Evolutionary conservation across 2,329 filamentous ascomycete genomes (phyloP).

Genomic region (Metarhizium robertsii): DNA sequence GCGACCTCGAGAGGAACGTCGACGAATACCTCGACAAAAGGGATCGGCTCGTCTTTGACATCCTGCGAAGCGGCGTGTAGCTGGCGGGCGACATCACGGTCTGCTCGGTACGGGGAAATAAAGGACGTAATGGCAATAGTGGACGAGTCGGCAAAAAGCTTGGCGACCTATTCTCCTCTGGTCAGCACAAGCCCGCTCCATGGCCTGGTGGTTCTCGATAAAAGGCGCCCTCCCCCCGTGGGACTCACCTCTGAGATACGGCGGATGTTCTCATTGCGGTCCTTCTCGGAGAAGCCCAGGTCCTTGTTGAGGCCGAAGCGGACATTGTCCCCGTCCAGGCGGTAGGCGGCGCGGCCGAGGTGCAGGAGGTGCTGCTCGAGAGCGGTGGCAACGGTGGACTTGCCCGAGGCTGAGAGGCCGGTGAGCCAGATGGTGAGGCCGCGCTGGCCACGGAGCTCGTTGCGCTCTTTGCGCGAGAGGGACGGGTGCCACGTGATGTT

Average conservation of each 20-base stretch:
- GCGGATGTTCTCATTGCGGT: slow-evolving; percentile 96
- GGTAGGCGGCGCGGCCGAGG: slow-evolving; percentile 73
- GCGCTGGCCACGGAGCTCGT: slow-evolving; percentile 65
- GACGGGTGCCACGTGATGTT: slow-evolving; percentile 89
- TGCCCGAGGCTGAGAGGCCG: slow-evolving; percentile 89
- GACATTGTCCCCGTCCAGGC: slow-evolving; percentile 96
- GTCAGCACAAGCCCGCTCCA: too few relatives aligned
- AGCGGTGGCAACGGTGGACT: slow-evolving; percentile 92
- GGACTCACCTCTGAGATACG: slow-evolving; percentile 69
- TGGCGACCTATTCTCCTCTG: slow-evolving; percentile 57
- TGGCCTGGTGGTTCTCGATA: too few relatives aligned
- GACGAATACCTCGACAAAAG: slow-evolving; percentile 90
- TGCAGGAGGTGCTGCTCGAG: slow-evolving; percentile 96
- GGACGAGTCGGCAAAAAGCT: slow-evolving; percentile 87
- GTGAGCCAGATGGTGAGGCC: slow-evolving; percentile 98
- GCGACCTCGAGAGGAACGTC: slow-evolving; percentile 87
- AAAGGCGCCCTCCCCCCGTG: neutral
- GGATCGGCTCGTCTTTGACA: slow-evolving; percentile 57
- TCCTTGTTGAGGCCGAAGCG: slow-evolving; percentile 98
- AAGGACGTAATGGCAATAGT: slow-evolving; percentile 89
- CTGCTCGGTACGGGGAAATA: slow-evolving; percentile 88
- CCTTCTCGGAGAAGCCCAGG: slow-evolving; percentile 84
- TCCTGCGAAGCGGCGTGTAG: slow-evolving; percentile 56
- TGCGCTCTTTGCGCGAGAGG: slow-evolving; percentile 70
- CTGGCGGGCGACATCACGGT: slow-evolving; percentile 71